Conservation (phyloP, 73 alveolate species). For the Stentor coeruleus region DNA sequence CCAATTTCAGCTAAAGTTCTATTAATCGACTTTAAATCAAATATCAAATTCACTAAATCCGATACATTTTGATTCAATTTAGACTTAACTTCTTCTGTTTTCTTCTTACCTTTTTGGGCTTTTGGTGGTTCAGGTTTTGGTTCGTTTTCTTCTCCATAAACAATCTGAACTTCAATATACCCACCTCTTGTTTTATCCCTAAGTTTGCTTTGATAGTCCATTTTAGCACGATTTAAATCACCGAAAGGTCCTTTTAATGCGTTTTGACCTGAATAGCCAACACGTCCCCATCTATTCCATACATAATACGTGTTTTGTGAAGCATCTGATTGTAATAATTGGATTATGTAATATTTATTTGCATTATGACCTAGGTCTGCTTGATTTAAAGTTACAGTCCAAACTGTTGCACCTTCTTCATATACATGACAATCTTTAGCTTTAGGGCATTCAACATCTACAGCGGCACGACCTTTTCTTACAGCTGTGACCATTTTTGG, state of each 20-base stretch:
- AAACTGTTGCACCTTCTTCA: slow-evolving; percentile 1
- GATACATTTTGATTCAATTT: neutral
- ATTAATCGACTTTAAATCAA: slow-evolving; percentile 60
- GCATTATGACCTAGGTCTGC: slow-evolving; percentile 5
- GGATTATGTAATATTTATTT: slow-evolving; percentile 26
- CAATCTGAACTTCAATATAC: slow-evolving; percentile 39
- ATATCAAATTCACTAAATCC: slow-evolving; percentile 41
- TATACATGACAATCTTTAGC: slow-evolving; percentile 12
- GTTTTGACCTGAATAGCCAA: slow-evolving; percentile 30
- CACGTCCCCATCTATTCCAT: slow-evolving; percentile 39
- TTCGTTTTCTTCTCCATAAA: slow-evolving; percentile 40
- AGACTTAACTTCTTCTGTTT: slow-evolving; percentile 15
- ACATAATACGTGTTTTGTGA: neutral
- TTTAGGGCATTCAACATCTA: slow-evolving; percentile 6
- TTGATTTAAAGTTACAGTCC: slow-evolving; percentile 17
- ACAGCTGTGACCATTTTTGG: slow-evolving; percentile 18
- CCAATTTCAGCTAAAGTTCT: slow-evolving; percentile 56
- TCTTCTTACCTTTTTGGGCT: neutral
- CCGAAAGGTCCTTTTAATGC: slow-evolving; percentile 18
- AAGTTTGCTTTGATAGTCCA: slow-evolving; percentile 35
- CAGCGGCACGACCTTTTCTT: slow-evolving; percentile 14
- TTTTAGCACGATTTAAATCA: slow-evolving; percentile 4
- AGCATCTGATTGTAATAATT: neutral
- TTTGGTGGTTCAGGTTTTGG: neutral
- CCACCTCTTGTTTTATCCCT: slow-evolving; percentile 45